Evolutionary conservation across 2,329 filamentous ascomycete genomes (phyloP).

Genomic region (Plectosphaerella plurivora): DNA sequence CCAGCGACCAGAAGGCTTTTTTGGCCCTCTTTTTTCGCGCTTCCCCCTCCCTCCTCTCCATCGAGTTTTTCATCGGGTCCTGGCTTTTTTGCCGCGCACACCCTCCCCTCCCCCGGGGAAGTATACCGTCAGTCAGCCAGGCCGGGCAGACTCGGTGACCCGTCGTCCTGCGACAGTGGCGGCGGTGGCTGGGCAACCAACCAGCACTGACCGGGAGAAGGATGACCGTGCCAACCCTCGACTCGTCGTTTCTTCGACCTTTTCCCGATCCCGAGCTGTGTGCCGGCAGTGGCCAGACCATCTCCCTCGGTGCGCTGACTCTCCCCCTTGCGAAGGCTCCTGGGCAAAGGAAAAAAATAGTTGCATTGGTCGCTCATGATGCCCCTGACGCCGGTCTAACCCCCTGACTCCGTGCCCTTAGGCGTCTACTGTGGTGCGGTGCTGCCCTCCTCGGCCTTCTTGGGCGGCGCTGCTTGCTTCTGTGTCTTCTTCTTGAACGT

Average conservation of each 20-base stretch:
- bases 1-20: too few relatives aligned
- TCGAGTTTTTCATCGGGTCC: too few relatives aligned
- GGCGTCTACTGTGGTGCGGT: background rate
- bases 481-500: slow-evolving; percentile 37
- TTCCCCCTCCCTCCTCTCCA: background rate
- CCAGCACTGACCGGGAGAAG: too few relatives aligned
- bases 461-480: background rate
- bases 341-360: background rate
- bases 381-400: background rate
- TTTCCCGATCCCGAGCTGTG: too few relatives aligned
- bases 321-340: too few relatives aligned
- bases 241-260: too few relatives aligned
- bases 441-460: background rate
- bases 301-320: too few relatives aligned
- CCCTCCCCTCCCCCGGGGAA: too few relatives aligned
- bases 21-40: too few relatives aligned
- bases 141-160: background rate
- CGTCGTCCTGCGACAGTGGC: background rate
- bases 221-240: too few relatives aligned
- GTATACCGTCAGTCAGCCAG: background rate
- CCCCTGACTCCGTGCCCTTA: background rate
- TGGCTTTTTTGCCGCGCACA: too few relatives aligned
- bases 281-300: too few relatives aligned
- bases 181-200: background rate
- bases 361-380: background rate